Evolutionary conservation across 2,329 filamentous ascomycete species (phyloP).

Genomic region (Chrysosporium queenslandicum): DNA sequence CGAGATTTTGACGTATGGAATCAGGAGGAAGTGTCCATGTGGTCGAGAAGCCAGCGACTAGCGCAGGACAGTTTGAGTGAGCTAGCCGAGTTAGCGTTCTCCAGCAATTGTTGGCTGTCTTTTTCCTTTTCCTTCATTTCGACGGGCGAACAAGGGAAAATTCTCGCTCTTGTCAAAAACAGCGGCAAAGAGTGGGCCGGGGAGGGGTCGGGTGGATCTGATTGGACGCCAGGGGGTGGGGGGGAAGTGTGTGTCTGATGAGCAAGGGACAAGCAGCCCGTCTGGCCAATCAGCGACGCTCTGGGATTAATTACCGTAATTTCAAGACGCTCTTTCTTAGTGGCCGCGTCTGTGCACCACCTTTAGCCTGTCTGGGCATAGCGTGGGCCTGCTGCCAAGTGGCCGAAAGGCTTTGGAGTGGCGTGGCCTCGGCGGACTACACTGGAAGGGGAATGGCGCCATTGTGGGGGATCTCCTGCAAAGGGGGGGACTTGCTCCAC

Average conservation of each 20-base stretch:
- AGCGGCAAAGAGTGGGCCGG: constrained; percentile 2
- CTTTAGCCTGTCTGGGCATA: neutral
- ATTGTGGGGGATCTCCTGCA: constrained; percentile 10
- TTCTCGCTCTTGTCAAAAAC: neutral
- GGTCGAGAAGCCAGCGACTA: no score
- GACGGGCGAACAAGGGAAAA: no score
- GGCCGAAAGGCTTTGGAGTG: constrained; percentile 1
- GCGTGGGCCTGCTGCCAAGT: neutral
- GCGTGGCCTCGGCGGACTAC: constrained; percentile 3
- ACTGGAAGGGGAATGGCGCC: neutral
- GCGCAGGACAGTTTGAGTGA: no score
- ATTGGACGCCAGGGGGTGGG: neutral
- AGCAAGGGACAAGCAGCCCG: constrained; percentile 1
- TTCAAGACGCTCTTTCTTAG: neutral
- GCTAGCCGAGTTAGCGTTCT: no score
- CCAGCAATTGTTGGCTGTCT: no score
- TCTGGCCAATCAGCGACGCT: neutral
- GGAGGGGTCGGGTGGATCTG: neutral
- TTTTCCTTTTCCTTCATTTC: no score
- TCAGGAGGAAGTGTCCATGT: neutral
- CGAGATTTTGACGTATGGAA: constrained; percentile 7
- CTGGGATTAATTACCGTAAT: neutral
- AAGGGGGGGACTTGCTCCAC: neutral
- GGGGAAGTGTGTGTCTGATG: no score
- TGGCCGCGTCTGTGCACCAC: neutral